Base-by-base conservation (phyloP, 495 filamentous ascomycete genomes). In the Hypoxylon fragiforme region DNA sequence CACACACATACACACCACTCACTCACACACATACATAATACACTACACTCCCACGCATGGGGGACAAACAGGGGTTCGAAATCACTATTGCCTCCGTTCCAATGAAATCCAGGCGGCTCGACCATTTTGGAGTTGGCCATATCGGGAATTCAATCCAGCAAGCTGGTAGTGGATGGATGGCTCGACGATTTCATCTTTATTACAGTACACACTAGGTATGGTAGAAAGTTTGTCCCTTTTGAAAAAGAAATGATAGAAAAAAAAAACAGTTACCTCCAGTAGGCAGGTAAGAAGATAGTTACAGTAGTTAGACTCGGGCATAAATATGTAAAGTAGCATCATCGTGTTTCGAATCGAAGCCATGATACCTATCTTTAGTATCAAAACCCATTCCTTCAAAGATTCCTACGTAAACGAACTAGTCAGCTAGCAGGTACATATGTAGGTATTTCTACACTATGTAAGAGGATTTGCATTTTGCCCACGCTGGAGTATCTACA, bases 51-150 rank as follows among this genome's bases (percentile, higher is more conserved):
- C 36, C 45, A 52, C 50, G 58, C 58, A 52, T 62, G 58, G 54
- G 36, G 58, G 52, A 42, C 12, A 42, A 53, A 30, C 51, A 55
- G 58, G 58, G 58, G 48, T 44, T 30, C 13, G 30, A 49, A 45
- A 53, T 60, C 52, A 47, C 46, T 47, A 31, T 51, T 56, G 52
- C 47, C 52, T 62, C 58, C 58, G 58, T 62, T 52, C 58, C 58
- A 62, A 62, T 62, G 44, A 57, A 41, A 62, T 57, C 37, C 32
- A 57, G 58, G 58, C 58, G 47, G 52, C 46, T 62, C 58, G 58
- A 62, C 58, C 45, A 44, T 62, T 62, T 62, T 62, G 58, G 58
- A 62, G 58, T 57, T 62, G 58, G 44, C 58, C 58, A 57, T 62
- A 56, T 62, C 52, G 58, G 58, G 58, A 62, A 62, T 53, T n/a